Evolutionary conservation across 495 filamentous ascomycete genomes (phyloP).

Genomic region (Neurospora sp.): DNA sequence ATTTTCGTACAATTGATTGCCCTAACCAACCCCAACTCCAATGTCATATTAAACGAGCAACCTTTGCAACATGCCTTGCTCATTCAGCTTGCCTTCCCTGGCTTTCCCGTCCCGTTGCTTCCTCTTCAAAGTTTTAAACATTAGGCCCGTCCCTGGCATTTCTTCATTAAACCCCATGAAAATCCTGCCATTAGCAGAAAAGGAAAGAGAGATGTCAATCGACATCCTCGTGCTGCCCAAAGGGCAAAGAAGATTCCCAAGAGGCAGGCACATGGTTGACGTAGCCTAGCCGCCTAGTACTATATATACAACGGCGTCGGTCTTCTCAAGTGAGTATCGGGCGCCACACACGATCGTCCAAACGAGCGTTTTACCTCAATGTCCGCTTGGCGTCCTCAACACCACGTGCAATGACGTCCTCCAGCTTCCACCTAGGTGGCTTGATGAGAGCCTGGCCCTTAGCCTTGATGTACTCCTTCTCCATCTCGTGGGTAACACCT

Average conservation of each 20-base stretch:
- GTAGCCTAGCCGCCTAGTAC: neutral
- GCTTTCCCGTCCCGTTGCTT: neutral
- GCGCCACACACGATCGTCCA: neutral
- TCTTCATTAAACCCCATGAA: neutral
- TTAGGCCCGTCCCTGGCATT: neutral
- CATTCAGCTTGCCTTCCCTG: neutral
- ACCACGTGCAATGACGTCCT: constrained; percentile 69
- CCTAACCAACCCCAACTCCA: neutral
- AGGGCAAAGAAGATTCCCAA: neutral
- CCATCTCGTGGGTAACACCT: constrained; percentile 56
- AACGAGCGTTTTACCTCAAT: constrained; percentile 39
- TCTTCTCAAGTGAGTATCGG: neutral
- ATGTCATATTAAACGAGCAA: neutral
- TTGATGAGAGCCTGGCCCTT: constrained; percentile 42
- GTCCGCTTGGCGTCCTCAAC: constrained; percentile 68
- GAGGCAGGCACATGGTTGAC: neutral
- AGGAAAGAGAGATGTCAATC: neutral
- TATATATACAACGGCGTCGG: neutral
- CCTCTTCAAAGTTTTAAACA: neutral
- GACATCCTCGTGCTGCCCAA: neutral
- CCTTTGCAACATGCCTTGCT: neutral
- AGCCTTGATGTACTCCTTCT: constrained; percentile 57
- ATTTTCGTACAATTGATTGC: neutral
- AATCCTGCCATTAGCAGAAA: neutral
- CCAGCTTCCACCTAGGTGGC: constrained; percentile 72